Evolutionary conservation across 306 rosid species (phyloP).

Genomic region (Castanea mollissima): DNA sequence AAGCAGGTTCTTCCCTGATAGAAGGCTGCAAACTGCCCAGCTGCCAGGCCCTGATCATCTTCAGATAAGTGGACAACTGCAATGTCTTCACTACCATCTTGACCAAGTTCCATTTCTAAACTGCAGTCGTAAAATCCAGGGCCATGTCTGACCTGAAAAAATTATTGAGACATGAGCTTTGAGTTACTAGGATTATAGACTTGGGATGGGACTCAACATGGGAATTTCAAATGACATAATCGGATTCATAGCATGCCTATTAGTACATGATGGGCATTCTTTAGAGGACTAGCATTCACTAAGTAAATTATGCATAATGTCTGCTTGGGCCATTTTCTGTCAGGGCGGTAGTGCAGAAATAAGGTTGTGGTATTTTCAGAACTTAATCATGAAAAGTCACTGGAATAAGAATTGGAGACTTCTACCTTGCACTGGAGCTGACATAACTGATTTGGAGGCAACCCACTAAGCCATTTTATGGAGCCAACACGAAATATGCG

Average conservation of each 20-base stretch:
- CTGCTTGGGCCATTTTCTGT: not conserved
- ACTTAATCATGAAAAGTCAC: not conserved
- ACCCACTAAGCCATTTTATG: constrained; percentile 76
- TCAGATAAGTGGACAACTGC: constrained; percentile 66
- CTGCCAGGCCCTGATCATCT: constrained; percentile 97
- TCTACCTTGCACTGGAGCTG: constrained; percentile 81
- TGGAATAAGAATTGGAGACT: constrained; percentile 8
- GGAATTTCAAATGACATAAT: not conserved
- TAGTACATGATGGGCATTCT: not conserved
- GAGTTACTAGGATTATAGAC: not conserved
- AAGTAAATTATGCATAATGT: too few species aligned
- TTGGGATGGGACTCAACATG: not conserved
- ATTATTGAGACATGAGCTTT: constrained; percentile 15
- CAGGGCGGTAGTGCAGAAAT: not conserved
- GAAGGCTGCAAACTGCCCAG: constrained; percentile 91
- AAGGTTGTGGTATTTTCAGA: not conserved
- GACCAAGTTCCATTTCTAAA: constrained; percentile 51
- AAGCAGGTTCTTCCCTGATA: constrained; percentile 74
- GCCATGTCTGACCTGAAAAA: constrained; percentile 91
- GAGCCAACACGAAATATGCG: constrained; percentile 80
- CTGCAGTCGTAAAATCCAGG: constrained; percentile 71
- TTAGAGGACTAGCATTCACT: too few species aligned
- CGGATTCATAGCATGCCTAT: not conserved
- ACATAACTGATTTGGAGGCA: constrained; percentile 47
- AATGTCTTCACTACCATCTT: constrained; percentile 39